Conservation (phyloP, 176 grass and related monocot species). For the Bromus sterilis region DNA sequence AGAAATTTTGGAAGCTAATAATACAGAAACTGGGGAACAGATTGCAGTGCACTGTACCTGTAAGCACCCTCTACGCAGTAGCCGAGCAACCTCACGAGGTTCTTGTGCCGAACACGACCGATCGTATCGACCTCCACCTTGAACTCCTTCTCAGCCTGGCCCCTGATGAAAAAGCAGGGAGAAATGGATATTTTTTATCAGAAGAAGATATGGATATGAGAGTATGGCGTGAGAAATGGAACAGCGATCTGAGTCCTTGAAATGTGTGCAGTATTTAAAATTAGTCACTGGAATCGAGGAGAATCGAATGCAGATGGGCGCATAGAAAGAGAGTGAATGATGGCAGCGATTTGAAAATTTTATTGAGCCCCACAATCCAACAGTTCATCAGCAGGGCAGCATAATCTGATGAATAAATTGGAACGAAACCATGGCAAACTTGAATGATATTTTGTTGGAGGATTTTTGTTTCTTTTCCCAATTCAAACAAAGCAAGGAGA, state of each 20-base stretch:
- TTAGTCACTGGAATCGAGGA: constrained; percentile 1
- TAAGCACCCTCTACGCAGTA: constrained; percentile 93
- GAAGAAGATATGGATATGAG: neutral
- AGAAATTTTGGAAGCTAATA: neutral
- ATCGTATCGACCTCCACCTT: constrained; percentile 92
- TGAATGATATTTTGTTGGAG: neutral
- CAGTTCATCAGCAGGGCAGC: neutral
- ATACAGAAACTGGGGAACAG: neutral
- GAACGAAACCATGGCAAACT: neutral
- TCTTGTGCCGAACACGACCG: constrained; percentile 95
- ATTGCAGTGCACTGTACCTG: constrained; percentile 36
- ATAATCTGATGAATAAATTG: neutral
- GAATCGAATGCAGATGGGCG: constrained; percentile 18
- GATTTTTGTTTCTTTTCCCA: neutral
- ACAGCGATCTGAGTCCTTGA: constrained; percentile 1
- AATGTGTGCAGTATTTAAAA: constrained; percentile 27
- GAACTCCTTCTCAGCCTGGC: constrained; percentile 98
- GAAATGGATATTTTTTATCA: neutral
- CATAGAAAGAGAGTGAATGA: constrained; percentile 24
- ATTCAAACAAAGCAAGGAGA: neutral
- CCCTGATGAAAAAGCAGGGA: constrained; percentile 37
- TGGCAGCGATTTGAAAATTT: constrained; percentile 35
- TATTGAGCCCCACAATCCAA: constrained; percentile 34
- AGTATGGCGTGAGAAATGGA: neutral
- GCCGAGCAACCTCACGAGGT: constrained; percentile 89